A percentile compares a stretch with the other conserved stretches of the same genome.
Evolutionary conservation across 208 protist species (phyloP).

Genomic region (Leishmania gerbilli): DNA sequence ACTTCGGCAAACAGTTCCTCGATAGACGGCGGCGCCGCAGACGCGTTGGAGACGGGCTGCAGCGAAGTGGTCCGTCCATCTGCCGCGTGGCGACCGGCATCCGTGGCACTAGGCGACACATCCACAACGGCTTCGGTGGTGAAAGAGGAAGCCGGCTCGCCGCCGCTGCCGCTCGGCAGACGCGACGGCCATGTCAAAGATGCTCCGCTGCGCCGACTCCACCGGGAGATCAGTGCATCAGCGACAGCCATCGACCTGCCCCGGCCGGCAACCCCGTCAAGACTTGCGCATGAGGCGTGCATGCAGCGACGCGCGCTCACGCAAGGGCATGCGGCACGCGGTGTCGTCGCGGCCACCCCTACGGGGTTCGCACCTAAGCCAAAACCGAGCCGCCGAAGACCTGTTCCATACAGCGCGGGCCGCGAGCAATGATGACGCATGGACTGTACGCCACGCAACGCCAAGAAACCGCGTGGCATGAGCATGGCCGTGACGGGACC

Average conservation of each 20-base stretch:
- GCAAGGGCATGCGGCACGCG: not conserved
- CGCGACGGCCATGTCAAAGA: not conserved
- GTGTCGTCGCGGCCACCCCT: no score
- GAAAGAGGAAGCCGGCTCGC: not conserved
- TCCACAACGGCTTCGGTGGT: not conserved
- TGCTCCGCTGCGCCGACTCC: constrained; percentile 15
- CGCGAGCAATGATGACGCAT: not conserved
- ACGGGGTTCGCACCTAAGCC: not conserved
- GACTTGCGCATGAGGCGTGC: not conserved
- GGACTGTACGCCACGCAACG: not conserved
- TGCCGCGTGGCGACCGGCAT: not conserved
- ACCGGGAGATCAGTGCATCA: constrained; percentile 18
- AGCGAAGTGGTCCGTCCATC: not conserved
- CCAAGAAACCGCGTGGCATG: not conserved
- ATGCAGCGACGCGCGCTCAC: not conserved
- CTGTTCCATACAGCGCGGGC: not conserved
- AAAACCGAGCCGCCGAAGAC: not conserved
- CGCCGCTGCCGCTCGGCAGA: not conserved
- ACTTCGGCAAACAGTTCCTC: constrained; percentile 6
- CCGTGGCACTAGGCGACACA: not conserved
- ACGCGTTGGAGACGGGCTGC: not conserved
- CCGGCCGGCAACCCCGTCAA: not conserved
- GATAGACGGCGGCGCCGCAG: constrained; percentile 5
- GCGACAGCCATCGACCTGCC: not conserved
- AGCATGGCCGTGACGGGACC: not conserved